Conservation (phyloP, 1,284 basidiomycete species). For the Pyrrhoderma noxium region DNA sequence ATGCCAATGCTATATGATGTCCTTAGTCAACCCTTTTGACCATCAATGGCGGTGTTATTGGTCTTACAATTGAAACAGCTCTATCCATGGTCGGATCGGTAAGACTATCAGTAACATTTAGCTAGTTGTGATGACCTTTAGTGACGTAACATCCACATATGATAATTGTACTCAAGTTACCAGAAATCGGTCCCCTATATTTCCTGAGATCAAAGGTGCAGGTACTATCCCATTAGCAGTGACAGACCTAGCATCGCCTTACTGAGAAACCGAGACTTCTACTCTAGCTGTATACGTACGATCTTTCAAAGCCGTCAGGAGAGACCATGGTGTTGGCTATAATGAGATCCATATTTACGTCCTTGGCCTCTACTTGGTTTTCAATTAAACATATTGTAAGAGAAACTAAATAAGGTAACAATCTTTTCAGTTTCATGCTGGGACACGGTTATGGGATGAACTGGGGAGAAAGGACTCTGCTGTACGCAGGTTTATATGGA, state of each 20-base stretch:
- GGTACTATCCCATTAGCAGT: slow-evolving; percentile 19
- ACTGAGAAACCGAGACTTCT: neutral
- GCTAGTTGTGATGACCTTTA: slow-evolving; percentile 4
- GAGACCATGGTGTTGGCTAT: slow-evolving; percentile 31
- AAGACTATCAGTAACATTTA: slow-evolving; percentile 23
- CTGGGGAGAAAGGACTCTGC: no score
- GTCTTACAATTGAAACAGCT: slow-evolving; percentile 24
- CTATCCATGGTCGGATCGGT: slow-evolving; percentile 20
- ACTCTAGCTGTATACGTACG: slow-evolving; percentile 21
- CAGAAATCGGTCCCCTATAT: slow-evolving; percentile 19
- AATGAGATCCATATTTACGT: slow-evolving; percentile 19
- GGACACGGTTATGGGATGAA: no score
- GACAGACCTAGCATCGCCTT: slow-evolving; percentile 4
- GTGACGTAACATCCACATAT: neutral
- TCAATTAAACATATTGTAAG: no score
- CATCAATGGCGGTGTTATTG: no score
- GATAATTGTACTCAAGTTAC: slow-evolving; percentile 3
- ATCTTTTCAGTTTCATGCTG: no score
- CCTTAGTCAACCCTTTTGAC: neutral
- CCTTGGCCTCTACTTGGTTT: no score
- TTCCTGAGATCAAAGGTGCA: slow-evolving; percentile 19
- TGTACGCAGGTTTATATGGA: no score
- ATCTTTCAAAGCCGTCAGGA: slow-evolving; percentile 36
- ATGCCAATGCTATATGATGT: slow-evolving; percentile 40
- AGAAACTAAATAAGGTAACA: no score